Base-by-base conservation (phyloP, 257 asterid species). In the Eucommia ulmoides region DNA sequence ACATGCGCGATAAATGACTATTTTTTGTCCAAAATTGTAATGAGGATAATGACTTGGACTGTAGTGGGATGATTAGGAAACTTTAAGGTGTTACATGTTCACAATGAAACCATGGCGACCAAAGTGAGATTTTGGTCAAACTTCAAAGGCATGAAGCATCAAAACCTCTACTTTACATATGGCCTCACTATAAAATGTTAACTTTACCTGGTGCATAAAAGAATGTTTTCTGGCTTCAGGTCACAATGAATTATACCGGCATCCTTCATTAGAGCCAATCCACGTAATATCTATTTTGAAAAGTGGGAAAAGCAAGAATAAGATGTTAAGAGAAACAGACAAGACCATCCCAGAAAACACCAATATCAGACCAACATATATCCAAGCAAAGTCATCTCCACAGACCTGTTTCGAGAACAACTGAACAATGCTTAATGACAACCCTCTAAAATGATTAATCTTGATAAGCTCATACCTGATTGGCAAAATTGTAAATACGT, bases 191-290 rank as follows among this genome's bases (percentile, higher is more conserved):
- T 24, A 45, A 50, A 2, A 58, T n/a, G 60, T 58, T 51, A 54
- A 69, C 81, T 72, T 51, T n/a, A 88, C 99, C 99, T 91, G 54
- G 92, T 61, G 70, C 93, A 81, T 63, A 91, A 69, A 53, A 91
- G 93, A 77, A 91, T 91, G 71, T 91, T 91, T 66, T 91, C 99
- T 20, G 96, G 99, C 81, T 91, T 91, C 69, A 91, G 71, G 70
- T 91, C 99, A 55, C 99, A 91, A 55, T 91, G 96, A 67, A 91
- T 91, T 66, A 91, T 81, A 55, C 89, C 89, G 70, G 99, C 99
- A 65, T 83, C 94, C 65, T 73, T 83, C 96, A 91, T 81, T 57
- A 91, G 77, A 54, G 84, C 81, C 78, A 91, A 77, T 53, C 99
- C 99, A 47, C 80, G 72, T 72, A 91, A 78, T 70, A 91, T 83